phyloP scores from a whole-genome alignment of 345 rosid genomes.

The Melaleuca alternifolia region DNA sequence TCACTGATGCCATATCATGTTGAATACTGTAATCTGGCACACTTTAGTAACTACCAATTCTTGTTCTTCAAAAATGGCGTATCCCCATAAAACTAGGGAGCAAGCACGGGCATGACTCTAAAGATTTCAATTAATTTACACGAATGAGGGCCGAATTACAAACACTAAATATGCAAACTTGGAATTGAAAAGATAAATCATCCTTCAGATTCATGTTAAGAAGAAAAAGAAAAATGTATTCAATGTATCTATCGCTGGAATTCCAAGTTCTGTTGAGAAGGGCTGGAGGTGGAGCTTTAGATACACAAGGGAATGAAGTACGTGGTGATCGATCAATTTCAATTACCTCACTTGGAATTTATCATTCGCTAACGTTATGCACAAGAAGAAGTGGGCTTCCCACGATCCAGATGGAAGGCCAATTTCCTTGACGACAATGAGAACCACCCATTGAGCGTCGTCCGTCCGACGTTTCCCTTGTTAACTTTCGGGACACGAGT shows the following conservation, averaged over 20 bases:
- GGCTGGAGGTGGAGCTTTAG: neutral
- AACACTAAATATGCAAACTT: accelerated
- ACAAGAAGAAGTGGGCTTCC: neutral
- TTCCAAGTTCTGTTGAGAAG: neutral
- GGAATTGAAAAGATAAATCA: neutral
- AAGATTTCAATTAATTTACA: neutral
- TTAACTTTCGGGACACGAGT: no score
- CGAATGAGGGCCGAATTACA: neutral
- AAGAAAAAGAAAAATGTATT: no score
- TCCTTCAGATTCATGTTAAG: neutral
- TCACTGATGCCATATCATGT: no score
- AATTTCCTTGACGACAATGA: no score
- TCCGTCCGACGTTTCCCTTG: no score
- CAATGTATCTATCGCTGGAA: neutral
- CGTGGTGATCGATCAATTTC: neutral
- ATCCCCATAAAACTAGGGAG: neutral
- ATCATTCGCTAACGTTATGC: neutral
- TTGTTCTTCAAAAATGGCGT: neutral
- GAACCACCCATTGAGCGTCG: neutral
- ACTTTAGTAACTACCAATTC: neutral
- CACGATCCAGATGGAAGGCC: no score
- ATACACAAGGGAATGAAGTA: neutral
- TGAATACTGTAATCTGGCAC: neutral
- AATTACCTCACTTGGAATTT: neutral
- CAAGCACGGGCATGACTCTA: no score